A percentile compares a stretch with the other conserved stretches of the same genome.
phyloP scores from a whole-genome alignment of 768 basidiomycete species.

The Phylloporus sp. region DNA sequence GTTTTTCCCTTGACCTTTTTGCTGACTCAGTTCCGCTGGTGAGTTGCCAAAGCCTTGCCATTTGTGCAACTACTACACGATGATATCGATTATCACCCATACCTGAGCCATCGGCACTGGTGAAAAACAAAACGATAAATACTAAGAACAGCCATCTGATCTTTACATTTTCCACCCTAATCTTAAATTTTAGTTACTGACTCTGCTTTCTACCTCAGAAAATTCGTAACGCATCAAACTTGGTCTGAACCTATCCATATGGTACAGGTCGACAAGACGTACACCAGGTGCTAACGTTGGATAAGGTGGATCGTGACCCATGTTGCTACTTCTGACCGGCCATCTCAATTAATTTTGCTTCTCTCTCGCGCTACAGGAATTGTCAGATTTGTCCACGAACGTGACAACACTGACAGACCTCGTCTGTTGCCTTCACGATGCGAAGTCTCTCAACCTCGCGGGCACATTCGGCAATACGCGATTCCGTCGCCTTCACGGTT shows the following conservation, averaged over 20 bases:
- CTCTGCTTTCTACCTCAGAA: slow-evolving; percentile 4
- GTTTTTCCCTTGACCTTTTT: not conserved
- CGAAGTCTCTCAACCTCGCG: slow-evolving; percentile 68
- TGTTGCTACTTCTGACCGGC: slow-evolving; percentile 7
- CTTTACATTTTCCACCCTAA: not conserved
- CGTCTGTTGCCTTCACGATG: slow-evolving; percentile 63
- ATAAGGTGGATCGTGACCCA: not conserved
- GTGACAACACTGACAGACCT: slow-evolving; percentile 33
- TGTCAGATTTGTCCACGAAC: slow-evolving; percentile 1
- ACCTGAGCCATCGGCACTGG: slow-evolving; percentile 31
- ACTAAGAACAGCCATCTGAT: slow-evolving; percentile 37
- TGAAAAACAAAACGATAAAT: slow-evolving; percentile 25
- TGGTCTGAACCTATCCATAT: not conserved
- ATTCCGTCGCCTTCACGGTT: slow-evolving; percentile 55
- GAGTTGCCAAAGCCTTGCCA: slow-evolving; percentile 1
- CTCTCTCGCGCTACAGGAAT: slow-evolving; percentile 47
- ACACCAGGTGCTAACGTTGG: not conserved
- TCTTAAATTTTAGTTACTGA: slow-evolving; percentile 10
- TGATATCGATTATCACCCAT: slow-evolving; percentile 23
- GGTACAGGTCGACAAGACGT: not conserved
- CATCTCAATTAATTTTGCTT: slow-evolving; percentile 44
- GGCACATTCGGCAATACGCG: slow-evolving; percentile 65
- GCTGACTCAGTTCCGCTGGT: not conserved
- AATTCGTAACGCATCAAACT: not conserved
- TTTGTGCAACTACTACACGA: slow-evolving; percentile 3